Evolutionary conservation across 495 filamentous ascomycete species (phyloP).

Genomic region (Echria macrotheca): DNA sequence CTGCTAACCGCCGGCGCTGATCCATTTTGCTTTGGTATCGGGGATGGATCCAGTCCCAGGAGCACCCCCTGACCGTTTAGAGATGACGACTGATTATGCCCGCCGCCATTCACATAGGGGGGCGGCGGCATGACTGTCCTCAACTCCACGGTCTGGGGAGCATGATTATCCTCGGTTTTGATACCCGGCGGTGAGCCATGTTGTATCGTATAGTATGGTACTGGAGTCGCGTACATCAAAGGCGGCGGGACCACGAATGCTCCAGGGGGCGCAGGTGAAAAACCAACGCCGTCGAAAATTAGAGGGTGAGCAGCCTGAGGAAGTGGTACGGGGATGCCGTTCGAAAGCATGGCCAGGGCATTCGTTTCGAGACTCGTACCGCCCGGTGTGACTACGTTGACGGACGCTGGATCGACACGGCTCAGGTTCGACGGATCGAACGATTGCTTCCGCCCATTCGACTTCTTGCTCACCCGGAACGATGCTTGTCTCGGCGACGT

Average conservation of each 20-base stretch:
- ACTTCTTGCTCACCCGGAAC: constrained; percentile 42
- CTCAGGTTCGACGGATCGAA: constrained; percentile 37
- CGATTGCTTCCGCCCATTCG: constrained; percentile 37
- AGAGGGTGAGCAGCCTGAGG: background rate
- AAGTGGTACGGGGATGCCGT: background rate
- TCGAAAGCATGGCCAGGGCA: constrained; percentile 9
- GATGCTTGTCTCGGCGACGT: constrained; percentile 29
- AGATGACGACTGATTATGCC: constrained; percentile 8
- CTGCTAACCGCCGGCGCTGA: constrained; percentile 3
- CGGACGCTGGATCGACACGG: constrained; percentile 39
- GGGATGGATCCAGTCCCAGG: background rate
- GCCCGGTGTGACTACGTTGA: constrained; percentile 31
- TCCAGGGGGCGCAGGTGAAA: constrained; percentile 4
- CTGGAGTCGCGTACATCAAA: constrained; percentile 7
- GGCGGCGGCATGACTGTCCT: constrained; percentile 3
- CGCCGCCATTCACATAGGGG: constrained; percentile 5
- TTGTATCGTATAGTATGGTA: constrained; percentile 18
- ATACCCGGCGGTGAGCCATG: constrained; percentile 10
- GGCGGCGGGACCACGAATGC: constrained; percentile 1
- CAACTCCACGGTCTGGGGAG: constrained; percentile 6
- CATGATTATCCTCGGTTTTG: constrained; percentile 16
- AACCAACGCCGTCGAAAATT: background rate
- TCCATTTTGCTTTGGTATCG: constrained; percentile 10
- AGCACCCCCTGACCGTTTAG: constrained; percentile 4
- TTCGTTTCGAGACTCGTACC: constrained; percentile 16